Conservation (phyloP, 495 filamentous ascomycete species). For the Chaetomium tenue region DNA sequence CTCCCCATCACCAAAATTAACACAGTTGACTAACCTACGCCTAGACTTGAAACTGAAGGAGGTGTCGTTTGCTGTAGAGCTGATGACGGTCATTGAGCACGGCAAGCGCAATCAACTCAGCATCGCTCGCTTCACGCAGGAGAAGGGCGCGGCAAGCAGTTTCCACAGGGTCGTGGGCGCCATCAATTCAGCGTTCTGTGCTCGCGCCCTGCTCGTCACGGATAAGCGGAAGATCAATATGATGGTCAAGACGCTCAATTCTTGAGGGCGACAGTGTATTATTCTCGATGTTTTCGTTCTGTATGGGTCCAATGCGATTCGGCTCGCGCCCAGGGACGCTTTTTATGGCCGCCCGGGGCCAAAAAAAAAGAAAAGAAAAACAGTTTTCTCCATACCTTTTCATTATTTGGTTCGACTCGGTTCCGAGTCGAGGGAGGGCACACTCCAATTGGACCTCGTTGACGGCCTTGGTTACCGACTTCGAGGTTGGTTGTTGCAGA, state of each 20-base stretch:
- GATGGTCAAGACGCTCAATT: constrained; percentile 62
- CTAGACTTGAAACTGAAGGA: constrained; percentile 71
- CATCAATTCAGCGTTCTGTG: constrained; percentile 59
- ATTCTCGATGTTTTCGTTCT: neutral
- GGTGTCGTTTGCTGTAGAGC: constrained; percentile 75
- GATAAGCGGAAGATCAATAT: constrained; percentile 64
- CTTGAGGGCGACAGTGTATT: constrained; percentile 22
- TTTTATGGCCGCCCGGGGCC: neutral
- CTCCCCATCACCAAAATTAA: constrained; percentile 9
- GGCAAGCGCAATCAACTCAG: constrained; percentile 64
- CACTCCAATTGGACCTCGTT: neutral
- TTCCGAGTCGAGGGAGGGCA: neutral
- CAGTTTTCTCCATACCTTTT: neutral
- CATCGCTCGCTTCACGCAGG: constrained; percentile 81
- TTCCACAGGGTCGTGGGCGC: constrained; percentile 81
- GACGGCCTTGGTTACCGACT: constrained; percentile 9
- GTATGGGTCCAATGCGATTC: too few relatives aligned
- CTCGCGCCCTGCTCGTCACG: constrained; percentile 62
- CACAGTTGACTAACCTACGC: constrained; percentile 5
- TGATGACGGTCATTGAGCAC: constrained; percentile 81
- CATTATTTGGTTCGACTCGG: neutral
- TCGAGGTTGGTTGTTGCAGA: neutral
- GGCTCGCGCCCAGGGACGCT: neutral
- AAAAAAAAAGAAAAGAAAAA: too few relatives aligned
- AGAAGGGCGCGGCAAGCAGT: constrained; percentile 78